A percentile compares a stretch with the other conserved stretches of the same genome.
phyloP scores from a whole-genome alignment of 2,329 filamentous ascomycete genomes.

The Cladosporium sp. region DNA sequence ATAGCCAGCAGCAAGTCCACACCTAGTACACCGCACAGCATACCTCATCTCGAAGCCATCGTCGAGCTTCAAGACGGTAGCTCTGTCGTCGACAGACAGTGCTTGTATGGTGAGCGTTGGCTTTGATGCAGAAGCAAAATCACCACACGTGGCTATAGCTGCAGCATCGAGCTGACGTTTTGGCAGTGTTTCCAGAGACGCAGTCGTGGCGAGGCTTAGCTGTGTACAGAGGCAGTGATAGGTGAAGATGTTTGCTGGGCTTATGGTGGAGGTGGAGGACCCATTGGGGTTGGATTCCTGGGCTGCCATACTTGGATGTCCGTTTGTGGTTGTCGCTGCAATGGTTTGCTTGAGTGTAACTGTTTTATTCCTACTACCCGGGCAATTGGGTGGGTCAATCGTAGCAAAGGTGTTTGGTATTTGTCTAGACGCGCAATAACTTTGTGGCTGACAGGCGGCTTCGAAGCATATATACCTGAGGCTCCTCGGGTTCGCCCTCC shows the following conservation, averaged over 20 bases:
- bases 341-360: not conserved
- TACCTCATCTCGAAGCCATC: conserved; percentile 70
- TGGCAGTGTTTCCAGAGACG: conserved; percentile 55
- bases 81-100: conserved; percentile 21
- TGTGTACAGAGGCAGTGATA: conserved; percentile 69
- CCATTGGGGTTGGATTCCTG: conserved; percentile 17
- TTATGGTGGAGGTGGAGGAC: conserved; percentile 5
- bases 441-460: not conserved
- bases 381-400: not conserved
- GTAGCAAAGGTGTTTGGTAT: not conserved
- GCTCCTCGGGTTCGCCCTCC: not conserved
- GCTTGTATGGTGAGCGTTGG: conserved; percentile 28
- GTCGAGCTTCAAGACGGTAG: conserved; percentile 35
- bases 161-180: conserved; percentile 57
- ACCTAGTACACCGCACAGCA: conserved; percentile 61
- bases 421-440: not conserved
- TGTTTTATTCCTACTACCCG: not conserved
- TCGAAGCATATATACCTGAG: not conserved
- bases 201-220: conserved; percentile 63
- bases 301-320: conserved; percentile 3
- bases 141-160: conserved; percentile 45
- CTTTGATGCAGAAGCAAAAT: conserved; percentile 25
- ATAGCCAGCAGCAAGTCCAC: conserved; percentile 64
- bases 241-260: conserved; percentile 38
- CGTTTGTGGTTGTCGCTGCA: not conserved